These are phyloP conservation scores for Ochetophila trinervis DNA, from an alignment of 306 rosid genomes.

Conservation along the genomic window DNA sequence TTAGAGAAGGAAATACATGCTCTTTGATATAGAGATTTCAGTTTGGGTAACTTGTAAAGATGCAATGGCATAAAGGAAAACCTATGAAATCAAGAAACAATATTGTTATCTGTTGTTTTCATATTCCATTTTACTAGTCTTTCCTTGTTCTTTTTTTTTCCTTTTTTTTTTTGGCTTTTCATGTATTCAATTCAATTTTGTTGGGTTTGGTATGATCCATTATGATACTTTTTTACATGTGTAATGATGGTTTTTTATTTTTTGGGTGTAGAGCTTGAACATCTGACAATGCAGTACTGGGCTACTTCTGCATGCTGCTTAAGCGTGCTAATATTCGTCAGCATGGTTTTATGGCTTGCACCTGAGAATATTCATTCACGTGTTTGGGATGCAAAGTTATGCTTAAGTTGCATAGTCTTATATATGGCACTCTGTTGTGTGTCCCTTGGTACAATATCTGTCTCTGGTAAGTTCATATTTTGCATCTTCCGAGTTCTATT, in stretches of 20 bases:
- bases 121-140: background rate
- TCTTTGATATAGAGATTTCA: background rate
- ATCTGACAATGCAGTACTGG: conserved; percentile 85
- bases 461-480: conserved; percentile 45
- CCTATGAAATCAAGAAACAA: background rate
- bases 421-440: conserved; percentile 39
- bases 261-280: conserved; percentile 58
- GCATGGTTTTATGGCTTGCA: conserved; percentile 28
- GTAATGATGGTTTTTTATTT: conserved; percentile 15
- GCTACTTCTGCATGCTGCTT: conserved; percentile 70
- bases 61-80: background rate
- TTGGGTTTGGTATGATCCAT: background rate
- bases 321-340: conserved; percentile 56
- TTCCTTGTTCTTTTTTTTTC: too few species aligned
- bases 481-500: background rate
- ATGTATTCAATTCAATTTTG: background rate
- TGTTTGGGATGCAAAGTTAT: conserved; percentile 45
- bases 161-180: background rate
- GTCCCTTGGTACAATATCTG: conserved; percentile 47
- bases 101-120: background rate
- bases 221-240: background rate
- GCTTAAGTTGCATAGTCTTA: conserved; percentile 40
- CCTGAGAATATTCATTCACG: conserved; percentile 4
- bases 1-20: background rate
- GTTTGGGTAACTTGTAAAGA: background rate